These are phyloP conservation scores for Diutina siamensis DNA, from an alignment of 1,139 yeast species.

Conservation along the genomic window DNA sequence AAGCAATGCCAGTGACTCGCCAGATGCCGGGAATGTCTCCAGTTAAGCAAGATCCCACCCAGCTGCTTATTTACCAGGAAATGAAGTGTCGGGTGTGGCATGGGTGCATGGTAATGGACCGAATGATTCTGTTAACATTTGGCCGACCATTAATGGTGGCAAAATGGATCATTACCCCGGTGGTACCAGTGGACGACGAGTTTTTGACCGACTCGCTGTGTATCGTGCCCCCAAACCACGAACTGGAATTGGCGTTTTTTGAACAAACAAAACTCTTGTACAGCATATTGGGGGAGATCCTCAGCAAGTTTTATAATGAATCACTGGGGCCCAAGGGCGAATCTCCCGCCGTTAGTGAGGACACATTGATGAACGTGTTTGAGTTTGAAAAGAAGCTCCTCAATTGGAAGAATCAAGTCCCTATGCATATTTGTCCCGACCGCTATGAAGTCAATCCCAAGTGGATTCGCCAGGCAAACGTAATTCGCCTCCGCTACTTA, in stretches of 20 bases:
- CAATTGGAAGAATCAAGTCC: neutral
- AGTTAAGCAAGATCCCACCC: neutral
- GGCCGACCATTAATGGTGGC: slow-evolving; percentile 2
- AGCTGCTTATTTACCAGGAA: neutral
- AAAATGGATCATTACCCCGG: neutral
- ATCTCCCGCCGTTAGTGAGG: neutral
- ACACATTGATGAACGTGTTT: neutral
- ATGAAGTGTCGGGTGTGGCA: slow-evolving; percentile 3
- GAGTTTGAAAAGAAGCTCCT: slow-evolving; percentile 1
- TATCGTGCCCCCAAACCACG: neutral
- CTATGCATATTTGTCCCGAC: neutral
- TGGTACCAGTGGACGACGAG: neutral
- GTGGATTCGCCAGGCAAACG: neutral
- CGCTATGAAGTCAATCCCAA: neutral
- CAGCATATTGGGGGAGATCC: neutral
- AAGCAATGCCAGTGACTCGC: neutral
- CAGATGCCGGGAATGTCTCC: neutral
- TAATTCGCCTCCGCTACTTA: neutral
- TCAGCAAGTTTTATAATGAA: neutral
- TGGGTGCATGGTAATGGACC: slow-evolving; percentile 3
- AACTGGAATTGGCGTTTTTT: neutral
- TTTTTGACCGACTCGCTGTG: neutral
- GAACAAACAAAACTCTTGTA: neutral
- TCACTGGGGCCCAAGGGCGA: neutral
- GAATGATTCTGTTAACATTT: neutral